phyloP scores from a whole-genome alignment of 805 yeast genomes.

The Kluyveromyces starmeri region DNA sequence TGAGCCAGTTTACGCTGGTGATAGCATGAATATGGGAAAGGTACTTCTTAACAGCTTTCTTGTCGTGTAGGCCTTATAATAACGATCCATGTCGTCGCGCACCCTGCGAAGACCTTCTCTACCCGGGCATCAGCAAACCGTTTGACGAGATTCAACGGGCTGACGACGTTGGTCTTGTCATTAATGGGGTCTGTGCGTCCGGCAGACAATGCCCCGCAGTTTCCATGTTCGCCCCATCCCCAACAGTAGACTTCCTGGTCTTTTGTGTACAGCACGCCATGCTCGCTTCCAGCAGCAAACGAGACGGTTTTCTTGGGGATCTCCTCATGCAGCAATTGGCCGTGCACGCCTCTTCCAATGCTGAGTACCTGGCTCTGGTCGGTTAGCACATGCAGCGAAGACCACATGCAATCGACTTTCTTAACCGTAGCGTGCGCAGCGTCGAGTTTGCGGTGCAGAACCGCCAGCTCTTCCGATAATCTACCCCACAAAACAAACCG shows the following conservation, averaged over 20 bases:
- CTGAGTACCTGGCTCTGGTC: slow-evolving; percentile 32
- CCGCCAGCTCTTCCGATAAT: slow-evolving; percentile 11
- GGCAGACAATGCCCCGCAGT: slow-evolving; percentile 50
- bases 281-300: slow-evolving; percentile 74
- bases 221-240: slow-evolving; percentile 99
- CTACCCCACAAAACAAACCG: slow-evolving; percentile 10
- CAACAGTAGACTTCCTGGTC: slow-evolving; percentile 47
- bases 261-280: slow-evolving; percentile 44
- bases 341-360: slow-evolving; percentile 69
- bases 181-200: slow-evolving; percentile 9
- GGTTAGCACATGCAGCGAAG: slow-evolving; percentile 50
- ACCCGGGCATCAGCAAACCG: slow-evolving; percentile 14
- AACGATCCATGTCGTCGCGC: slow-evolving; percentile 61
- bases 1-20: too few relatives aligned
- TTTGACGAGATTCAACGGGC: slow-evolving; percentile 15
- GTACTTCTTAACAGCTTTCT: slow-evolving; percentile 63
- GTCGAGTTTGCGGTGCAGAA: slow-evolving; percentile 13
- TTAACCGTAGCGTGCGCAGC: not conserved
- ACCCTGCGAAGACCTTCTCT: slow-evolving; percentile 46
- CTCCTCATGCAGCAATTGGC: slow-evolving; percentile 41
- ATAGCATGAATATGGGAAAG: slow-evolving; percentile 78
- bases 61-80: slow-evolving; percentile 11
- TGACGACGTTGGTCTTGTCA: slow-evolving; percentile 19
- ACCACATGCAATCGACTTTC: slow-evolving; percentile 52
- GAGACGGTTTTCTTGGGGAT: slow-evolving; percentile 8